A percentile compares a stretch with the other conserved stretches of the same genome.
Conservation (phyloP, 176 grass and related monocot genomes). For the Phoenix dactylifera region DNA sequence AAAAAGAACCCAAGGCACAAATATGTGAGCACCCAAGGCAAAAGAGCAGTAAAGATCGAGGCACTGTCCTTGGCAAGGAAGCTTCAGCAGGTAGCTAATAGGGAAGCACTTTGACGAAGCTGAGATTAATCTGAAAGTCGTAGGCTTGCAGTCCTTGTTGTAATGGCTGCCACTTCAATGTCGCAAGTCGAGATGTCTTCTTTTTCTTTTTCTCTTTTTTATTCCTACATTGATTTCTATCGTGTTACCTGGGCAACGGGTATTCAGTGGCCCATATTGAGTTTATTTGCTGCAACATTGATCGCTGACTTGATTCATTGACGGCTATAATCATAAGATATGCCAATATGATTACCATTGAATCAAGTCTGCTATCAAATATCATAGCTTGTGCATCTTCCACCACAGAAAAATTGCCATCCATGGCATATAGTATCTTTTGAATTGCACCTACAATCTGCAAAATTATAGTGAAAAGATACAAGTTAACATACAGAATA, state of each 20-base stretch:
- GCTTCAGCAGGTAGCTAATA: slow-evolving; percentile 41
- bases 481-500: no score
- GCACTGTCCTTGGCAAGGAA: no score
- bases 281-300: no score
- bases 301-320: no score
- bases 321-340: no score
- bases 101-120: slow-evolving; percentile 50
- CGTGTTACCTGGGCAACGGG: slow-evolving; percentile 48
- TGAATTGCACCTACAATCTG: slow-evolving; percentile 57
- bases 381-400: slow-evolving; percentile 17
- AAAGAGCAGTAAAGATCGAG: no score
- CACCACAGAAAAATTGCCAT: slow-evolving; percentile 27
- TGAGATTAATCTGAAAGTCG: neutral
- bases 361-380: no score
- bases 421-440: slow-evolving; percentile 57
- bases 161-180: slow-evolving; percentile 34
- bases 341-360: no score
- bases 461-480: neutral
- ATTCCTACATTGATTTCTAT: slow-evolving; percentile 25
- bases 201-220: slow-evolving; percentile 36
- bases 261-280: slow-evolving; percentile 31
- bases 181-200: slow-evolving; percentile 43
- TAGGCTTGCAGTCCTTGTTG: slow-evolving; percentile 27
- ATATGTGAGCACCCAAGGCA: no score
- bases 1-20: no score